Conservation (phyloP, 1,284 basidiomycete genomes). For the Mycena citricolor region DNA sequence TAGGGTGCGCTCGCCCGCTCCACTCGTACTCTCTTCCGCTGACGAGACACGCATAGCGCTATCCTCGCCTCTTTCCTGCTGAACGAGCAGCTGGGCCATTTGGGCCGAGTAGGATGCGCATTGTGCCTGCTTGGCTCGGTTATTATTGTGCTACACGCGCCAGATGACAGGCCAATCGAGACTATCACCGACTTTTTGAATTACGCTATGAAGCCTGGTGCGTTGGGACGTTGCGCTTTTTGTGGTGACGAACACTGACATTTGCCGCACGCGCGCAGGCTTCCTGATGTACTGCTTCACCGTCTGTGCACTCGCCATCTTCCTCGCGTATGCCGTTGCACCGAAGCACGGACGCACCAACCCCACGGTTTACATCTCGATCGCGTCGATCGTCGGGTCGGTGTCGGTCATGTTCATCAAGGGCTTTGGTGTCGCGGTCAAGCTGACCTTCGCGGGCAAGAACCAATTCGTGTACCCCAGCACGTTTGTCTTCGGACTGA, state of each 20-base stretch:
- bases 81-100: constrained; percentile 90
- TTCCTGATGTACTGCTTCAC: constrained; percentile 89
- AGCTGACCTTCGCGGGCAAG: constrained; percentile 89
- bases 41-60: constrained; percentile 54
- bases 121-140: constrained; percentile 90
- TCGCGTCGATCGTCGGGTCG: constrained; percentile 84
- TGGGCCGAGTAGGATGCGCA: constrained; percentile 91
- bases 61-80: constrained; percentile 92
- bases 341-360: constrained; percentile 89
- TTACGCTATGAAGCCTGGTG: constrained; percentile 89
- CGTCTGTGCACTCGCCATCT: constrained; percentile 77
- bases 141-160: constrained; percentile 96
- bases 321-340: constrained; percentile 87
- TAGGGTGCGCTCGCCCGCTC: constrained; percentile 65
- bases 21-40: constrained; percentile 1
- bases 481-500: constrained; percentile 91
- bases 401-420: constrained; percentile 85
- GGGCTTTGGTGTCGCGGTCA: constrained; percentile 83
- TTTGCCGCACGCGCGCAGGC: constrained; percentile 55
- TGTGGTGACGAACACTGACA: constrained; percentile 2
- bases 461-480: constrained; percentile 95
- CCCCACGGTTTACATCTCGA: constrained; percentile 91
- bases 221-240: constrained; percentile 25
- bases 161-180: constrained; percentile 90
- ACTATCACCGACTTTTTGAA: constrained; percentile 94